These are phyloP conservation scores for Paraphaeosphaeria sporulosa DNA, from an alignment of 2,329 filamentous ascomycete genomes.

Conservation along the genomic window DNA sequence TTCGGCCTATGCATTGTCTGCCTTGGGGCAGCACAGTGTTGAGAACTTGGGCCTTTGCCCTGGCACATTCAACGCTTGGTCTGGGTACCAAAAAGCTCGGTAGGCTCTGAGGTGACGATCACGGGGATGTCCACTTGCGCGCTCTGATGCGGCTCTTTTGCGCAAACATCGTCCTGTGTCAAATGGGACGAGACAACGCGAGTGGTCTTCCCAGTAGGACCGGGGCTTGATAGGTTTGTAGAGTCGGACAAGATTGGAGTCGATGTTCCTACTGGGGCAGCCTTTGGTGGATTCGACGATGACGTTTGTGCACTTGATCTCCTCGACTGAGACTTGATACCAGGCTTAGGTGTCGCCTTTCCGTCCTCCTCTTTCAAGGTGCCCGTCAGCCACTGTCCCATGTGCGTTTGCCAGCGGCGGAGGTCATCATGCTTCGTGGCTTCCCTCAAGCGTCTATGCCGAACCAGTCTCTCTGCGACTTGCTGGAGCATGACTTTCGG, in stretches of 20 bases:
- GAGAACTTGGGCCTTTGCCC: too few species aligned
- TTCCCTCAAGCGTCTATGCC: slow-evolving; percentile 55
- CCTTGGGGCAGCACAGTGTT: neutral
- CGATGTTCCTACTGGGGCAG: neutral
- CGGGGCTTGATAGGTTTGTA: neutral
- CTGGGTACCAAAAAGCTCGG: neutral
- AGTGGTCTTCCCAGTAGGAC: neutral
- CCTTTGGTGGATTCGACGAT: neutral
- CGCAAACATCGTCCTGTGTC: neutral
- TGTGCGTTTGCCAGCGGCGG: slow-evolving; percentile 48
- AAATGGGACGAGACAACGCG: neutral
- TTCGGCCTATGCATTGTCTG: neutral
- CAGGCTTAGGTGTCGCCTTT: slow-evolving; percentile 11
- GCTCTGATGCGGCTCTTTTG: neutral
- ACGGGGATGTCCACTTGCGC: neutral
- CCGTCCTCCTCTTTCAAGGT: slow-evolving; percentile 39
- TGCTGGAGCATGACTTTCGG: slow-evolving; percentile 55
- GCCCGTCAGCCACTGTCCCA: slow-evolving; percentile 50
- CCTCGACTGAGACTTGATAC: neutral
- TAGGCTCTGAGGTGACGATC: neutral
- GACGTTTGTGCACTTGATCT: neutral
- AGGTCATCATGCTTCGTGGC: slow-evolving; percentile 41
- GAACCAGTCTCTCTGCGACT: slow-evolving; percentile 57
- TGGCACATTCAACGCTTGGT: neutral
- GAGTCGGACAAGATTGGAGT: neutral